Conservation (phyloP, 352 stramenopile species). For the Pythium insidiosum region DNA sequence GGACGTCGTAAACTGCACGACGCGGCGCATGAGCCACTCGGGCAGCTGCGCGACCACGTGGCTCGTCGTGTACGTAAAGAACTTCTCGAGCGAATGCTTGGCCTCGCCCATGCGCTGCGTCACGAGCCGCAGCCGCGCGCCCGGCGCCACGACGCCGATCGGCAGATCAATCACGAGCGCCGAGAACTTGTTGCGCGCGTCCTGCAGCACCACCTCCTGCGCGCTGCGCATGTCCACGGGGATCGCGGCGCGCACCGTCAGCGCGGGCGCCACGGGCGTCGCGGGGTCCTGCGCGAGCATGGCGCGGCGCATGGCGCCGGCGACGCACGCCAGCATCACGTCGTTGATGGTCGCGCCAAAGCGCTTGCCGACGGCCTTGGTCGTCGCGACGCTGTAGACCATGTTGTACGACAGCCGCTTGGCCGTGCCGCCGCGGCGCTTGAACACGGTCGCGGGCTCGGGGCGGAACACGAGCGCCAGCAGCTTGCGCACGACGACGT, state of each 20-base stretch:
- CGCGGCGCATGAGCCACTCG: constrained; percentile 30
- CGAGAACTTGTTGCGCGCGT: constrained; percentile 73
- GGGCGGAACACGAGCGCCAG: constrained; percentile 29
- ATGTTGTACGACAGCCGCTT: constrained; percentile 74
- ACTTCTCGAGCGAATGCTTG: constrained; percentile 75
- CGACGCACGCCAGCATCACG: constrained; percentile 72
- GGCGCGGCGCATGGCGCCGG: constrained; percentile 64
- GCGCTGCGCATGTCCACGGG: constrained; percentile 72
- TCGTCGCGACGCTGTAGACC: constrained; percentile 57
- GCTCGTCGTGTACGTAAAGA: constrained; percentile 59
- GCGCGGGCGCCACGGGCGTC: constrained; percentile 22
- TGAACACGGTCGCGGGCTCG: constrained; percentile 63
- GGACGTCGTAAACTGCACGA: constrained; percentile 47
- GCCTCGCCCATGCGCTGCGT: constrained; percentile 55
- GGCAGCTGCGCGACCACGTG: constrained; percentile 52
- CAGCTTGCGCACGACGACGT: constrained; percentile 50
- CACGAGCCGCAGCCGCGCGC: constrained; percentile 41
- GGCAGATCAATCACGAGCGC: constrained; percentile 70
- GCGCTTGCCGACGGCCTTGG: constrained; percentile 66
- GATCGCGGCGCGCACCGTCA: constrained; percentile 63
- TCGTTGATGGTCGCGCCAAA: constrained; percentile 70
- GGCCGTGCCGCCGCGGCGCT: constrained; percentile 36
- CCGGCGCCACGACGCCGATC: constrained; percentile 34
- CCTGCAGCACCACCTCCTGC: constrained; percentile 49
- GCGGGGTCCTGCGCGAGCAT: constrained; percentile 38